A percentile compares a stretch with the other conserved stretches of the same genome.
Evolutionary conservation across 2,329 filamentous ascomycete species (phyloP).

Genomic region (Neonectria sp.): DNA sequence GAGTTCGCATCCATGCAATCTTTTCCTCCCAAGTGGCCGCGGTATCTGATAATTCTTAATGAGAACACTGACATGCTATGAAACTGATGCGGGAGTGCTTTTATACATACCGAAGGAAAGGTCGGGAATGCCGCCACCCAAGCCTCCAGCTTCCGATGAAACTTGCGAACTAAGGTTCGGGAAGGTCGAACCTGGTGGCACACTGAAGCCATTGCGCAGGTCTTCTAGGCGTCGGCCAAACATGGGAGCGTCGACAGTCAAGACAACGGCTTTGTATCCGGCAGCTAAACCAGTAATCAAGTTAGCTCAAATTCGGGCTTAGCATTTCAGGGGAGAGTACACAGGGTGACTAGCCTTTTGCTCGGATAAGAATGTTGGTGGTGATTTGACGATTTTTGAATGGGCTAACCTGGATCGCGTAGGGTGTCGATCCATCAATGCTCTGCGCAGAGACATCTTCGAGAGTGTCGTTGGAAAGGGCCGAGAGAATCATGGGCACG

Average conservation of each 20-base stretch:
- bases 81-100: too few species aligned
- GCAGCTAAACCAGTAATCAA: neutral
- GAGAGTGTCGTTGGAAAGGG: slow-evolving; percentile 6
- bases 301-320: neutral
- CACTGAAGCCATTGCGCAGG: neutral
- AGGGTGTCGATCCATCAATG: slow-evolving; percentile 39
- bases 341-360: too few species aligned
- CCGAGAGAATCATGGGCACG: slow-evolving; percentile 1
- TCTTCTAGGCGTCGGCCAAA: slow-evolving; percentile 24
- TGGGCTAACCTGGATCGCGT: slow-evolving; percentile 10
- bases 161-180: too few species aligned
- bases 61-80: too few species aligned
- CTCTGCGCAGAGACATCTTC: slow-evolving; percentile 51
- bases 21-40: neutral
- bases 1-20: neutral
- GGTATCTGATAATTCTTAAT: neutral
- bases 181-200: neutral
- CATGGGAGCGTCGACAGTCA: slow-evolving; percentile 45
- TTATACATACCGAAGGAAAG: too few species aligned
- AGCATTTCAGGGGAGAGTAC: slow-evolving; percentile 21
- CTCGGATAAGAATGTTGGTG: too few species aligned
- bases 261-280: slow-evolving; percentile 44
- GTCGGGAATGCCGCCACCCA: too few species aligned
- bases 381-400: slow-evolving; percentile 6
- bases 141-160: too few species aligned